Conservation (phyloP, 1,139 yeast genomes). For the Geotrichum klebahnii region DNA sequence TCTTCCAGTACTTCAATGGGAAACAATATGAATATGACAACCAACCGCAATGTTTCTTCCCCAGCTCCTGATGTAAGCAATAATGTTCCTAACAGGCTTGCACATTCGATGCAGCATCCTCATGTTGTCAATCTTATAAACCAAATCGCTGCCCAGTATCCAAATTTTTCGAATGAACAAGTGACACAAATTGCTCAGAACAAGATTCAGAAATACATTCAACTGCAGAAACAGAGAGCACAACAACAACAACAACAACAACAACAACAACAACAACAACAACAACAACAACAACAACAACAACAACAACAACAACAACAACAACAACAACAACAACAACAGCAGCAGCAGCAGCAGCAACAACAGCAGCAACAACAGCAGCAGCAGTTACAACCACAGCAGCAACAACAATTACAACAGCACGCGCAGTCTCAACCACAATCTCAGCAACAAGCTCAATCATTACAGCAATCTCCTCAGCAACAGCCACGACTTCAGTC, state of each 20-base stretch:
- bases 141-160: slow-evolving; percentile 66
- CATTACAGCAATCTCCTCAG: neutral
- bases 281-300: slow-evolving; percentile 29
- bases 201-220: slow-evolving; percentile 51
- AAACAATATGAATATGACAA: slow-evolving; percentile 9
- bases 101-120: slow-evolving; percentile 26
- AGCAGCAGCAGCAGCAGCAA: slow-evolving; percentile 31
- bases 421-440: neutral
- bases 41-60: slow-evolving; percentile 3
- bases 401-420: neutral
- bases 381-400: slow-evolving; percentile 26
- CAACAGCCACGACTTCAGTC: too few species aligned
- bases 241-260: slow-evolving; percentile 35
- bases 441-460: neutral
- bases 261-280: slow-evolving; percentile 26
- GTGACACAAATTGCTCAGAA: slow-evolving; percentile 70
- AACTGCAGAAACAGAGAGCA: slow-evolving; percentile 32
- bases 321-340: slow-evolving; percentile 22
- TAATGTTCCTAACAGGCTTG: slow-evolving; percentile 12
- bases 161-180: slow-evolving; percentile 63
- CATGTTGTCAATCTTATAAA: slow-evolving; percentile 68
- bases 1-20: slow-evolving; percentile 12
- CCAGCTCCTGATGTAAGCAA: slow-evolving; percentile 12
- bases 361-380: slow-evolving; percentile 31
- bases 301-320: slow-evolving; percentile 29